These are phyloP conservation scores for Thielaviopsis cerberus DNA, from an alignment of 2,329 filamentous ascomycete species.

Conservation along the genomic window DNA sequence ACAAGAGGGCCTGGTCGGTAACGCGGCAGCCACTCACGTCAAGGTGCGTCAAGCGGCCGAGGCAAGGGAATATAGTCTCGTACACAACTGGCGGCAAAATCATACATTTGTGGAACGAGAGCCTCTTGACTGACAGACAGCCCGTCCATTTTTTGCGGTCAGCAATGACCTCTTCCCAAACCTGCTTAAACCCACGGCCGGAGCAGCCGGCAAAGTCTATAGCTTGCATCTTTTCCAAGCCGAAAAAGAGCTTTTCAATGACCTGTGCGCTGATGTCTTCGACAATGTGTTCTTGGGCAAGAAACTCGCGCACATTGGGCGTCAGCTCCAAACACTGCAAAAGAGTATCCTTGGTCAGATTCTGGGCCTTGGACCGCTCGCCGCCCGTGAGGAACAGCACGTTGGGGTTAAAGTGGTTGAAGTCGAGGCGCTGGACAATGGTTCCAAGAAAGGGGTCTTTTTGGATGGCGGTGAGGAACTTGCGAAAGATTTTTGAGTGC, in stretches of 20 bases:
- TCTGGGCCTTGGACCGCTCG: conserved; percentile 56
- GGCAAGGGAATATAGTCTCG: conserved; percentile 51
- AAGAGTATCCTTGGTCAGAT: conserved; percentile 57
- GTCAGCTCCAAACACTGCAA: conserved; percentile 52
- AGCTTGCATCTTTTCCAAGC: conserved; percentile 43
- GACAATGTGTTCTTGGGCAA: conserved; percentile 66
- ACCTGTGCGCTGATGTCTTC: conserved; percentile 53
- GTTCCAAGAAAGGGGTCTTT: conserved; percentile 51
- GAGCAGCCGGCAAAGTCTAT: conserved; percentile 65
- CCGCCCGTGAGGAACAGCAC: conserved; percentile 57
- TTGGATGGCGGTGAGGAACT: conserved; percentile 53
- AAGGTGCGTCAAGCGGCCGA: conserved; percentile 52
- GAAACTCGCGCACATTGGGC: conserved; percentile 57
- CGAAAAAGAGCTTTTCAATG: conserved; percentile 50
- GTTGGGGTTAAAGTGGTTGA: conserved; percentile 70
- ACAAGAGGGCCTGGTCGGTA: conserved; percentile 49
- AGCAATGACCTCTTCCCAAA: conserved; percentile 40
- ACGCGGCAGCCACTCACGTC: conserved; percentile 65
- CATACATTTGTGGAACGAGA: conserved; percentile 59
- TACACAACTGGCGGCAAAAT: conserved; percentile 49
- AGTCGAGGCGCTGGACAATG: conserved; percentile 62
- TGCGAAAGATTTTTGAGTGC: conserved; percentile 67
- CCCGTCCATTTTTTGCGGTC: conserved; percentile 26
- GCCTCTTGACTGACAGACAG: conserved; percentile 15
- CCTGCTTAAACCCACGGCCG: conserved; percentile 44